Evolutionary conservation across 1,139 yeast species (phyloP).

Genomic region (Blastobotrys serpentis): DNA sequence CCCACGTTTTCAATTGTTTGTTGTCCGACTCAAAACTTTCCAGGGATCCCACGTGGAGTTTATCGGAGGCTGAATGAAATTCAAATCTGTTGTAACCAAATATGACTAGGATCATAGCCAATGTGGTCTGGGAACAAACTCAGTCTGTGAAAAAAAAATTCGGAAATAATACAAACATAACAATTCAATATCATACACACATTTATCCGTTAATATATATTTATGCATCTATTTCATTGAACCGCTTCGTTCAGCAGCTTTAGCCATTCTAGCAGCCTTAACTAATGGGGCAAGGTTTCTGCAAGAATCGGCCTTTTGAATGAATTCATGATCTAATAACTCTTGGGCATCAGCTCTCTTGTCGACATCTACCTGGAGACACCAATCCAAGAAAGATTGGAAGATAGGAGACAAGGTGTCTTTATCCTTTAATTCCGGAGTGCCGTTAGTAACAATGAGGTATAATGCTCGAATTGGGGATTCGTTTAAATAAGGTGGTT

Average conservation of each 20-base stretch:
- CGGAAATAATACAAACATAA: not conserved
- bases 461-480: slow-evolving; percentile 90
- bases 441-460: slow-evolving; percentile 92
- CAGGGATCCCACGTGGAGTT: too few relatives aligned
- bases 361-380: slow-evolving; percentile 82
- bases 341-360: slow-evolving; percentile 80
- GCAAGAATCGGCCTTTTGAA: slow-evolving; percentile 69
- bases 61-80: too few relatives aligned
- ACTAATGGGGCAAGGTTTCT: slow-evolving; percentile 83
- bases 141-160: too few relatives aligned
- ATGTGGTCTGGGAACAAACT: too few relatives aligned
- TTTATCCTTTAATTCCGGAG: slow-evolving; percentile 88
- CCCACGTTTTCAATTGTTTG: too few relatives aligned
- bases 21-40: too few relatives aligned
- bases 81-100: too few relatives aligned
- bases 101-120: too few relatives aligned
- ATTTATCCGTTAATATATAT: slow-evolving; percentile 7
- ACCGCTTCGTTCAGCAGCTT: slow-evolving; percentile 34
- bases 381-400: slow-evolving; percentile 69
- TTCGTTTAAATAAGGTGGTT: slow-evolving; percentile 95
- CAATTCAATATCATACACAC: slow-evolving; percentile 5
- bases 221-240: slow-evolving; percentile 9
- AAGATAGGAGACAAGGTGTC: slow-evolving; percentile 69
- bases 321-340: slow-evolving; percentile 68
- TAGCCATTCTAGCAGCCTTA: slow-evolving; percentile 80